These are phyloP conservation scores for Aspergillus sp. DNA, from an alignment of 2,329 filamentous ascomycete species.

Conservation along the genomic window DNA sequence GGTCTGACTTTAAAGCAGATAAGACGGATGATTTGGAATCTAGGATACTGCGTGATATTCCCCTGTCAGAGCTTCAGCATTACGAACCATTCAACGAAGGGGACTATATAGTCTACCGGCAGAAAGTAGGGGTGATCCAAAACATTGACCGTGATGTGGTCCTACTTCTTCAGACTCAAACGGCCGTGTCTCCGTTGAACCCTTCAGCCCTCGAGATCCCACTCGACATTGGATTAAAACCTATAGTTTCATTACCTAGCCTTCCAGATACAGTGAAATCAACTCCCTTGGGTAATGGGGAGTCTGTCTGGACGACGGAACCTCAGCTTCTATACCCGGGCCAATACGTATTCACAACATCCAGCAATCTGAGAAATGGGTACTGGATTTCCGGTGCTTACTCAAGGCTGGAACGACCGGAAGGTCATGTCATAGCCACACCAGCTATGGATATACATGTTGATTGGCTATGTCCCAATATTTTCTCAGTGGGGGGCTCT, in stretches of 20 bases:
- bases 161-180: slow-evolving; percentile 48
- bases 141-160: slow-evolving; percentile 47
- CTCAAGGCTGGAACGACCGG: slow-evolving; percentile 42
- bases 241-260: slow-evolving; percentile 14
- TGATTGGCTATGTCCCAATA: slow-evolving; percentile 48
- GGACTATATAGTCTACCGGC: slow-evolving; percentile 49
- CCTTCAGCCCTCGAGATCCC: slow-evolving; percentile 39
- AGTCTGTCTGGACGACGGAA: slow-evolving; percentile 5
- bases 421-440: slow-evolving; percentile 51
- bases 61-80: slow-evolving; percentile 42
- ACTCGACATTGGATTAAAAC: slow-evolving; percentile 20
- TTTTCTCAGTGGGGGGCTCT: slow-evolving; percentile 18
- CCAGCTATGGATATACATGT: slow-evolving; percentile 43
- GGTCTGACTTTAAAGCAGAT: not conserved
- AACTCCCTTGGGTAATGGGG: slow-evolving; percentile 3
- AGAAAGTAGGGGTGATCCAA: slow-evolving; percentile 54
- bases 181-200: slow-evolving; percentile 49
- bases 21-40: slow-evolving; percentile 3
- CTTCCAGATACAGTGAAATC: slow-evolving; percentile 1
- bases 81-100: slow-evolving; percentile 45
- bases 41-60: slow-evolving; percentile 34
- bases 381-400: slow-evolving; percentile 51
- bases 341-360: slow-evolving; percentile 49
- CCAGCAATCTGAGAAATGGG: slow-evolving; percentile 48
- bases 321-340: slow-evolving; percentile 15